Conservation (phyloP, 1,139 yeast species). For the Geotrichum cucujoidarum region DNA sequence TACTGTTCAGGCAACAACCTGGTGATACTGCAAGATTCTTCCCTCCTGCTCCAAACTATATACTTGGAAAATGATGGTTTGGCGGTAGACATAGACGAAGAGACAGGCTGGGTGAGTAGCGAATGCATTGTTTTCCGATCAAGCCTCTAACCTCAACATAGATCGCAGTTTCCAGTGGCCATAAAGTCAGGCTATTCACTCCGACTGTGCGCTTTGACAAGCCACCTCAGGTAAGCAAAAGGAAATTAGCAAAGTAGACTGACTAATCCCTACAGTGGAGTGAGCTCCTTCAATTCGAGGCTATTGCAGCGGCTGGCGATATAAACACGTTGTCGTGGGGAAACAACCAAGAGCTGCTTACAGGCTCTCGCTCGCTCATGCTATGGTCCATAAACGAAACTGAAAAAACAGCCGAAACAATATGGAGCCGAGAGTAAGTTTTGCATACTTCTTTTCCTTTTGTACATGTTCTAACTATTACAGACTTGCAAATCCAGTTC, state of each 20-base stretch:
- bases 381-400: constrained; percentile 52
- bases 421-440: constrained; percentile 54
- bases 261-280: constrained; percentile 36
- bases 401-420: constrained; percentile 30
- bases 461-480: constrained; percentile 1
- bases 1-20: constrained; percentile 89
- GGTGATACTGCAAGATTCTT: constrained; percentile 53
- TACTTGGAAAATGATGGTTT: constrained; percentile 63
- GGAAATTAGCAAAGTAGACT: not conserved
- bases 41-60: constrained; percentile 64
- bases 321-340: constrained; percentile 69
- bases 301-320: constrained; percentile 31
- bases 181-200: constrained; percentile 29
- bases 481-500: constrained; percentile 47
- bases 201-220: constrained; percentile 29
- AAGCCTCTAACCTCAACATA: constrained; percentile 33
- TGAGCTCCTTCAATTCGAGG: constrained; percentile 50
- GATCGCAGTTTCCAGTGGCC: constrained; percentile 46
- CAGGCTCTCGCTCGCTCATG: constrained; percentile 54
- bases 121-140: constrained; percentile 6
- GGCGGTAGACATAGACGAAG: constrained; percentile 57
- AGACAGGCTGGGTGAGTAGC: constrained; percentile 46
- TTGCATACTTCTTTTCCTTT: not conserved
- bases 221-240: constrained; percentile 24
- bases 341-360: constrained; percentile 51